Base-by-base conservation (phyloP, 768 basidiomycete genomes). In the Lactarius deliciosus region DNA sequence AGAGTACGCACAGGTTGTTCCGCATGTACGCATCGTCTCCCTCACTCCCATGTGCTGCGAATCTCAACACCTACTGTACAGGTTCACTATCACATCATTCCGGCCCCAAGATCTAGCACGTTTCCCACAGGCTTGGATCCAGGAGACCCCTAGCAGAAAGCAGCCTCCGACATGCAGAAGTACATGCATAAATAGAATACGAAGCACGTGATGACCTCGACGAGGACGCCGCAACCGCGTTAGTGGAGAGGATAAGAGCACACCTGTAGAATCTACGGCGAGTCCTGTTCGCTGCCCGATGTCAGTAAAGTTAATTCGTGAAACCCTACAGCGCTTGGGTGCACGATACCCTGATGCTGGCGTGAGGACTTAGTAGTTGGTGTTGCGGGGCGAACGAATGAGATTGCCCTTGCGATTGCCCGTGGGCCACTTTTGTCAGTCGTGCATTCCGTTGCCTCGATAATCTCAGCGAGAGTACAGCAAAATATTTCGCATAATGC, bases 51-150 rank as follows among this genome's bases (percentile, higher is more conserved):
- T 3, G 11, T n/a, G 53, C n/a, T n/a, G 5, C 16, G 9, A 53
- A 53, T 5, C 55, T 63, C 59, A 58, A 25, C 41, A 30, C 41
- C 7, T 30, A 8, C 11, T 38, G 36, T 38, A 38, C 64, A 90
- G 88, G 89, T 90, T 36, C 90, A 90, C 73, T 90, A 86, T 72
- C 90, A 91, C 74, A 81, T 91, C 60, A 86, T 91, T 63, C 90
- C 89, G 1, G 89, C 90, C 2, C 90, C 90, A 2, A 78, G 67
- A 36, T 79, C 84, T 66, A 76, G 68, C 61, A 63, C 73, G 4
- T 16, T 64, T 10, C n/a, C 60, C 5, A 53, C 43, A 43, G 61
- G 70, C 41, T 60, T 63, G 55, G 61, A 47, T 56, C 55, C 63
- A 53, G 54, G 32, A 36, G 38, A 64, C 58, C 59, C 70, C 40